Evolutionary conservation across 148 eudicot species (phyloP).

Genomic region (Silene conica): DNA sequence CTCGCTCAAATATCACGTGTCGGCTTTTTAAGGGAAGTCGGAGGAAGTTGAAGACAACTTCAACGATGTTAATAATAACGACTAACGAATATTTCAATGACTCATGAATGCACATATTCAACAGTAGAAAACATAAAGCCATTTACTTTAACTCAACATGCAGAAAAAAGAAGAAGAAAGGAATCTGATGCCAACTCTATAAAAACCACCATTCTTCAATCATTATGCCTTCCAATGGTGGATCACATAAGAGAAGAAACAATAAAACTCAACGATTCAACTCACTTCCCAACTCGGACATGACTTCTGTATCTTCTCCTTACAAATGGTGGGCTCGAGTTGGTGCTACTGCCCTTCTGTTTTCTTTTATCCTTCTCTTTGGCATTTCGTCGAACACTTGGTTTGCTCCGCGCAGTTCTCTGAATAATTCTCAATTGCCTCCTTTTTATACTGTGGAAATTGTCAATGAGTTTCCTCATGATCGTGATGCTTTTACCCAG

Average conservation of each 20-base stretch:
- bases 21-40: too few relatives aligned
- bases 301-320: neutral
- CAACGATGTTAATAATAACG: too few relatives aligned
- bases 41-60: too few relatives aligned
- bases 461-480: slow-evolving; percentile 80
- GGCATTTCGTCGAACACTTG: slow-evolving; percentile 12
- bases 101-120: neutral
- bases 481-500: slow-evolving; percentile 30
- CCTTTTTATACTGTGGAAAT: slow-evolving; percentile 42
- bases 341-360: neutral
- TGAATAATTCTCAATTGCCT: neutral
- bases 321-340: slow-evolving; percentile 3
- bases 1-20: too few relatives aligned
- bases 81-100: neutral
- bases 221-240: neutral
- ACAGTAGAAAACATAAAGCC: neutral
- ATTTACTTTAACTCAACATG: neutral
- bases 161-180: neutral
- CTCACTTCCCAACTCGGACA: slow-evolving; percentile 10
- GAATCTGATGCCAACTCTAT: neutral
- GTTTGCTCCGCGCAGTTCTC: neutral
- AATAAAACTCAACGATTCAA: slow-evolving; percentile 2
- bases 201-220: neutral
- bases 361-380: neutral
- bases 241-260: neutral